Conservation (phyloP, 2,329 filamentous ascomycete genomes). For the Salinomyces thailandicus region DNA sequence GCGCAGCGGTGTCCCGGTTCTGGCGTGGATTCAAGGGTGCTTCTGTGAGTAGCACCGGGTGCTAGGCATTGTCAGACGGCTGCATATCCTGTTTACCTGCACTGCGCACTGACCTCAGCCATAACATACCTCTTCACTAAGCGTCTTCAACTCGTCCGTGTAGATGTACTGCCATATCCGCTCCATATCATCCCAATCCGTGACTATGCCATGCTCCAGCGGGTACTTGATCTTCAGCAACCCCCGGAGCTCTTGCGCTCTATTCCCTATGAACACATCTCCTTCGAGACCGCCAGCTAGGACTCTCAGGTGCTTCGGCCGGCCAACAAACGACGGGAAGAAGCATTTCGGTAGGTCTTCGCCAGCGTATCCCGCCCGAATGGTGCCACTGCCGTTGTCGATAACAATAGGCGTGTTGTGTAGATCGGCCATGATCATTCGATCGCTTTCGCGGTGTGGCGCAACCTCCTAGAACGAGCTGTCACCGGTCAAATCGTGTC, state of each 20-base stretch:
- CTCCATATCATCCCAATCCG: constrained; percentile 99
- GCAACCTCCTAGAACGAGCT: constrained; percentile 6
- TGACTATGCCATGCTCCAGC: constrained; percentile 94
- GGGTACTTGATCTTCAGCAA: constrained; percentile 93
- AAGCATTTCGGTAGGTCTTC: constrained; percentile 93
- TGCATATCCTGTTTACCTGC: background rate
- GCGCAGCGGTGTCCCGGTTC: constrained; percentile 91
- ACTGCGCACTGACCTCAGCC: constrained; percentile 12
- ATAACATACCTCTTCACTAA: constrained; percentile 75
- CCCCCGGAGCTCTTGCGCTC: constrained; percentile 81
- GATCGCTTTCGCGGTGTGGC: constrained; percentile 1
- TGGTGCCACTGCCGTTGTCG: constrained; percentile 97
- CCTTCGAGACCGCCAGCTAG: constrained; percentile 94
- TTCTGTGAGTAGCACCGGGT: constrained; percentile 92
- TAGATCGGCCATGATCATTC: constrained; percentile 53
- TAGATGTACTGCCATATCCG: constrained; percentile 98
- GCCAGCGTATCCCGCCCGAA: constrained; percentile 91
- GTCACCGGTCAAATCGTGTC: too few relatives aligned
- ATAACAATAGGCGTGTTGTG: constrained; percentile 98
- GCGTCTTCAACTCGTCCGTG: constrained; percentile 85
- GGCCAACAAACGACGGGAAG: constrained; percentile 93
- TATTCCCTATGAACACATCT: constrained; percentile 91
- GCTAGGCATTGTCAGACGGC: constrained; percentile 46
- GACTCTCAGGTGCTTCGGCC: constrained; percentile 88
- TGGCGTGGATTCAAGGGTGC: constrained; percentile 88